Base-by-base conservation (phyloP, 148 eudicot species). In the Polygonum maritimum region DNA sequence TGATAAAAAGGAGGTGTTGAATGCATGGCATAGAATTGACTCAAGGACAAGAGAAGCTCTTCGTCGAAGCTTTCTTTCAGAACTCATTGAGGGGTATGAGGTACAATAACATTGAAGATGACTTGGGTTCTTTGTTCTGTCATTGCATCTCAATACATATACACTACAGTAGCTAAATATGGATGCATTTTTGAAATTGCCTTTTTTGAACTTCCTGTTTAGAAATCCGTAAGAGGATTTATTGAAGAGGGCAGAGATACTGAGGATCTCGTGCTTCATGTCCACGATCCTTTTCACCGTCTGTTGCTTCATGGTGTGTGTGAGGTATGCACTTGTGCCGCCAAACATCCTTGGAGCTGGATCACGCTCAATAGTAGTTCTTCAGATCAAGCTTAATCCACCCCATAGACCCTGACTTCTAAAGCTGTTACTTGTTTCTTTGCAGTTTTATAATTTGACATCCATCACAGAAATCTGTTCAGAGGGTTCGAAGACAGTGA, bases 11-110 rank as follows among this genome's bases (percentile, higher is more conserved):
- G 91, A 87, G 71, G 94, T 86, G 63, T 55, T 94, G 83, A 86
- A 86, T 76, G 98, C 96, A 48, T 94, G 98, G 98, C 96, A 92
- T 76, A 86, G 96, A 79, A 88, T 94, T 45, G 92, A 90, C 85
- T 85, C 88, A 77, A 84, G 92, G 74, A 92, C 98, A 18, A 89
- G 98, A 82, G 96, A 92, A 81, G 98, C 98, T 63, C 88, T 94
- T 75, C 93, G 97, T 3, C 91, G 92, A 60, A 89, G 90, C 86
- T 90, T 82, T 81, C 89, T 87, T 45, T 79, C 85, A 16, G 96
- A 89, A 40, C 80, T 90, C 69, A 79, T 92, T 76, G 85, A 82
- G 69, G 82, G 89, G 51, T 94, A 89, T 85, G 98, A 94, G 98
- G 98, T 94, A 79, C 41, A 55, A 22, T 73, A 60, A 60, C 14